Base-by-base conservation (phyloP, 805 yeast species). In the Lachancea sp. region DNA sequence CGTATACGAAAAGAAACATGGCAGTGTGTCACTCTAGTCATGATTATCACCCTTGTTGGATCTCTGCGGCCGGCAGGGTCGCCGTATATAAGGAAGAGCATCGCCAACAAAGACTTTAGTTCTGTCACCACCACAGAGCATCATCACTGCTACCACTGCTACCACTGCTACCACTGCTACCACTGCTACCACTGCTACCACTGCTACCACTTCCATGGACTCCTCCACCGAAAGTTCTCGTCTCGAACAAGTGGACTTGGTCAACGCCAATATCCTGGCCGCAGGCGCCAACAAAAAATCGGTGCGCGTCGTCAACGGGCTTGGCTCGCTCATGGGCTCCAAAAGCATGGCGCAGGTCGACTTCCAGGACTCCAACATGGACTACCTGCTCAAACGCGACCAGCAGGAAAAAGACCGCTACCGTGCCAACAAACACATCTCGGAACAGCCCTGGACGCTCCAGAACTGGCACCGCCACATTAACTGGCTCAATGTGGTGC, bases 281-380 rank as follows among this genome's bases (percentile, higher is more conserved):
- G 83, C 92, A 8, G 94, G 94, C 49, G 75, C 85, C 40, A 77
- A 83, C 68, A 81, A 78, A 58, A 72, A 76, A 53, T 69, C 70
- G 41, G 78, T 77, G 38, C 74, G 90, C 63, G 77, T 83, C 38
- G 90, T 83, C 35, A 88, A 88, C 42, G 84, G 88, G 15, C 83
- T 88, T 36, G 92, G 92, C 29, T 68, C 68, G 36, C 66, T 84
- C 54, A 84, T 84, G 94, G 94, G 94, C 26, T 80, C 90, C 36
- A 82, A 83, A 58, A 74, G 76, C 30, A 71, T 83, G 71, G 80
- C 80, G 17, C 67, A 71, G 29, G 79, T 80, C 19, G 77, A 84
- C 31, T 85, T 83, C 30, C 40, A 53, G 33, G 52, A 51, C 36
- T 49, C 56, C 23, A 71, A 74, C 22, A 67, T 75, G 54, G 68